Base-by-base conservation (phyloP, 2,329 filamentous ascomycete species). In the Sodiomyces alkalinus region DNA sequence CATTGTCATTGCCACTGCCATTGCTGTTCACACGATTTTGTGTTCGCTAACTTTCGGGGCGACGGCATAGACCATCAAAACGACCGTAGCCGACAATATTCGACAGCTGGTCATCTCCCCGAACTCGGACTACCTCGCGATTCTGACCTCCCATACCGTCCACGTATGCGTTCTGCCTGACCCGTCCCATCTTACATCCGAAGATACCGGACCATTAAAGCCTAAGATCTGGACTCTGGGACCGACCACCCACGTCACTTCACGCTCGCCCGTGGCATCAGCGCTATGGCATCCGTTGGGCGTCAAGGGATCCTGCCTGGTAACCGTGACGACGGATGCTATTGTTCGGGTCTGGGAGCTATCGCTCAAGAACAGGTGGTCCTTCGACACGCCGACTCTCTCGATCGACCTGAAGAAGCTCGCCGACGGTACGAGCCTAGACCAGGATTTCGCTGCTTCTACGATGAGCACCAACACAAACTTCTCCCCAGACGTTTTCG, bases 211-310 rank as follows among this genome's bases (percentile, higher is more conserved):
- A 7, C 71, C 76, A 5, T 63, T 93, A 43, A 81, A 80, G 45
- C 64, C 86, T 17, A 92, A 82, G 51, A 82, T 82, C 29, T 92
- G 82, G 55, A 87, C 87, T 13, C 64, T 96, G n/a, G 87, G 87
- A 2, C 85, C 86, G 17, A 92, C 83, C 3, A 85, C 80, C 4
- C 87, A 96, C 52, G 83, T 94, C 27, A 77, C 86, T 27, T 82
- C 87, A 26, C 77, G 85, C 39, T 72, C 83, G 6, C 72, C 81
- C 2, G 64, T 98, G 32, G 74, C 76, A 14, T 82, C 83, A 2
- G 80, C 77, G 4, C 44, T 94, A 33, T 98, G 90, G 87, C 90
- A 98, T 54, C 90, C 90, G 1, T 61, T 96, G 1, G 86, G 86
- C 2, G 74, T 87, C 8, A 72, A 79, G 35, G 80, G 80, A 18